Evolutionary conservation across 179 eudicot species (phyloP).

Genomic region (Sideroxylon spinosum): DNA sequence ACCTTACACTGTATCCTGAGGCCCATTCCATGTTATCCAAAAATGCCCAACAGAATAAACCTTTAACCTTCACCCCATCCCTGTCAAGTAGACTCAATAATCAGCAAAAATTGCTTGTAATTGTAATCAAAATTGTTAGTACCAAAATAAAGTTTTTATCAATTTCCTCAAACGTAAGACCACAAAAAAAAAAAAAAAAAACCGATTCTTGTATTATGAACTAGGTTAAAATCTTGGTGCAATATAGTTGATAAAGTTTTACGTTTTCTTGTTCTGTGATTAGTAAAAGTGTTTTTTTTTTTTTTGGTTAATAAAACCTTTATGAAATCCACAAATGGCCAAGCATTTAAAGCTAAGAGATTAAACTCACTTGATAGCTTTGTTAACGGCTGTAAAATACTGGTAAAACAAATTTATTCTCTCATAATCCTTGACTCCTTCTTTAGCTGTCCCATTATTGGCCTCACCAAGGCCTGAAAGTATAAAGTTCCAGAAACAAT

Average conservation of each 20-base stretch:
- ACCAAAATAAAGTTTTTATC: too few species aligned
- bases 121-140: too few species aligned
- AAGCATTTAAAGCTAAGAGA: background rate
- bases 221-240: too few species aligned
- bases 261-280: too few species aligned
- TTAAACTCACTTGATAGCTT: background rate
- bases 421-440: background rate
- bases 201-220: too few species aligned
- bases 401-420: background rate
- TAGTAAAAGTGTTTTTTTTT: too few species aligned
- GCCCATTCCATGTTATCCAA: conserved; percentile 28
- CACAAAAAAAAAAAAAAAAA: too few species aligned
- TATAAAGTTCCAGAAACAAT: background rate
- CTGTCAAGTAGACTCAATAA: background rate
- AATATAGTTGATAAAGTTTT: too few species aligned
- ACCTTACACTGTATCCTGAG: conserved; percentile 22
- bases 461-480: background rate
- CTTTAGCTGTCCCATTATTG: background rate
- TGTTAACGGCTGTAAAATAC: background rate
- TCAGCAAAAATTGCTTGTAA: too few species aligned
- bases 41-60: conserved; percentile 26
- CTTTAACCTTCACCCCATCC: conserved; percentile 21
- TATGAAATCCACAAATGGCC: background rate
- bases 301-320: background rate
- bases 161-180: too few species aligned